Conservation (phyloP, 257 asterid species). For the Capsicum pubescens region DNA sequence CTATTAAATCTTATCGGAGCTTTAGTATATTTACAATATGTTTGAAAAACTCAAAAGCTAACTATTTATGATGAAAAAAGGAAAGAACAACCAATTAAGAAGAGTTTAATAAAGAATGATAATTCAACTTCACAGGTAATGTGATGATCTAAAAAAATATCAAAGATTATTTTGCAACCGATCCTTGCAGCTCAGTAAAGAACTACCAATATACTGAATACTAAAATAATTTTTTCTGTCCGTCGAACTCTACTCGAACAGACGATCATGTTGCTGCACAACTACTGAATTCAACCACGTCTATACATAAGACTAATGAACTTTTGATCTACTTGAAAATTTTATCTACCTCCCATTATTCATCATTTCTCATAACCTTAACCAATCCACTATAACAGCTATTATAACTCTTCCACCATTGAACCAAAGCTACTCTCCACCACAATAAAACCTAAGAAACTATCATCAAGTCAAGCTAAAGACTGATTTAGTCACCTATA, state of each 20-base stretch:
- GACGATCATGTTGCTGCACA: conserved; percentile 32
- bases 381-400: conserved; percentile 9
- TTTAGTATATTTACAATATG: conserved; percentile 28
- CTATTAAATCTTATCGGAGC: conserved; percentile 20
- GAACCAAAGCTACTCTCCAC: conserved; percentile 45
- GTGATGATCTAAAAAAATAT: not conserved
- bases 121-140: not conserved
- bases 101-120: conserved; percentile 10
- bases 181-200: not conserved
- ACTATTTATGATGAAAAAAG: not conserved
- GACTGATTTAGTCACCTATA: conserved; percentile 50
- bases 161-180: not conserved
- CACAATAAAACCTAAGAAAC: conserved; percentile 34
- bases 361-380: not conserved
- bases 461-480: conserved; percentile 36
- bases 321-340: conserved; percentile 40
- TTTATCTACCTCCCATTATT: conserved; percentile 45
- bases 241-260: conserved; percentile 27
- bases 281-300: conserved; percentile 23
- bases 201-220: conserved; percentile 30
- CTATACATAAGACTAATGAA: conserved; percentile 5
- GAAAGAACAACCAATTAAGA: conserved; percentile 13
- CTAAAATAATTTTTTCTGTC: conserved; percentile 37
- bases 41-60: conserved; percentile 20
- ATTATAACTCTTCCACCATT: not conserved